Evolutionary conservation across 305 asterid genomes (phyloP).

Genomic region (Fraxinus paxiana): DNA sequence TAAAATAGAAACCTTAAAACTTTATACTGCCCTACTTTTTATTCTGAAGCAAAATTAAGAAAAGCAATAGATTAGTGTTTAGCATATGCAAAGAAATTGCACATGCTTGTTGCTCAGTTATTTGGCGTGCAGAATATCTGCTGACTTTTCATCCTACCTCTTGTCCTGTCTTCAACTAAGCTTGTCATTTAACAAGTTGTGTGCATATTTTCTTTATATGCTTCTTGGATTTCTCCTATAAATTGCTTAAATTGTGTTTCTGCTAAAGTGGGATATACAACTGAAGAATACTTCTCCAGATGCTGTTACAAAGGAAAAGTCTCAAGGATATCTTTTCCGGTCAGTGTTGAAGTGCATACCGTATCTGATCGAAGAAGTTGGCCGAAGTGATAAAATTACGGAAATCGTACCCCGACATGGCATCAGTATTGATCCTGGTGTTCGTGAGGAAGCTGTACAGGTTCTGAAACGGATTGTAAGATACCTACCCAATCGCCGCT

Average conservation of each 20-base stretch:
- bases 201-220: constrained; percentile 22
- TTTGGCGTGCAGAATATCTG: constrained; percentile 15
- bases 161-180: constrained; percentile 2
- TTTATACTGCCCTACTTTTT: constrained; percentile 20
- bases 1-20: constrained; percentile 6
- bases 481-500: constrained; percentile 93
- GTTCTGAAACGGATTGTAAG: constrained; percentile 91
- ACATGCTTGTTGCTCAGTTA: constrained; percentile 5
- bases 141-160: constrained; percentile 1
- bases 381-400: constrained; percentile 90
- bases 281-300: constrained; percentile 56
- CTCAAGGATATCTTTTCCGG: constrained; percentile 96
- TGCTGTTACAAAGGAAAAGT: constrained; percentile 93
- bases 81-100: constrained; percentile 1
- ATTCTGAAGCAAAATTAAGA: constrained; percentile 8
- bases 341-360: constrained; percentile 99
- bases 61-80: constrained; percentile 8
- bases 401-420: constrained; percentile 99
- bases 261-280: constrained; percentile 21
- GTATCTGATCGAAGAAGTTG: constrained; percentile 97
- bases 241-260: constrained; percentile 20
- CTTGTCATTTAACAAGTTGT: constrained; percentile 17
- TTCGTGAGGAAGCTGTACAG: constrained; percentile 96
- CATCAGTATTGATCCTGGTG: constrained; percentile 98
- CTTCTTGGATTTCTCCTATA: constrained; percentile 19